These are phyloP conservation scores for Euptelea pleiosperma DNA, from an alignment of 164 flowering plant genomes.

Conservation along the genomic window DNA sequence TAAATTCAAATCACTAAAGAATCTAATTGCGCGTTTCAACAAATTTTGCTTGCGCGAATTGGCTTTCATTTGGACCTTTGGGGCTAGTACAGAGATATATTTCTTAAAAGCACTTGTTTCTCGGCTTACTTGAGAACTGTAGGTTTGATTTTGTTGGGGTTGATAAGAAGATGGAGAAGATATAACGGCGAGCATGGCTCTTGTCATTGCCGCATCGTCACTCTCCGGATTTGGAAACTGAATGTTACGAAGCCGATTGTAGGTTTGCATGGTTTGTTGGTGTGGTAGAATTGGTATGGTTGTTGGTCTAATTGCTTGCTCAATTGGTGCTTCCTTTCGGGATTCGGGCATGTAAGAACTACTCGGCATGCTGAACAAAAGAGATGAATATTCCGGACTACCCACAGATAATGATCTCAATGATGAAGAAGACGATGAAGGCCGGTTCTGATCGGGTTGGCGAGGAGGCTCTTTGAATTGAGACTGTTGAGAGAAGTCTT, in stretches of 20 bases:
- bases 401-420: slow-evolving; percentile 50
- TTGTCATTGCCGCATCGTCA: slow-evolving; percentile 50
- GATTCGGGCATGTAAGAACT: slow-evolving; percentile 19
- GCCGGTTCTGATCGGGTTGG: slow-evolving; percentile 25
- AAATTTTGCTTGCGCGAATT: slow-evolving; percentile 26
- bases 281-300: slow-evolving; percentile 7
- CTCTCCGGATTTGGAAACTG: slow-evolving; percentile 28
- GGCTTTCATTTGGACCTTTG: slow-evolving; percentile 5
- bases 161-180: slow-evolving; percentile 37
- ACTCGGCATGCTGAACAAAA: slow-evolving; percentile 30
- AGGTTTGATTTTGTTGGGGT: slow-evolving; percentile 2
- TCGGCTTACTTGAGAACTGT: background rate
- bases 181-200: slow-evolving; percentile 60
- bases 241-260: slow-evolving; percentile 6
- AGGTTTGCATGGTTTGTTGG: slow-evolving; percentile 23
- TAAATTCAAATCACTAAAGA: slow-evolving; percentile 31
- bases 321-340: slow-evolving; percentile 7
- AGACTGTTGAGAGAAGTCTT: slow-evolving; percentile 24
- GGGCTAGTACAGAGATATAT: slow-evolving; percentile 22
- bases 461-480: slow-evolving; percentile 18
- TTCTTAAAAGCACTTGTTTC: slow-evolving; percentile 46
- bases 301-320: slow-evolving; percentile 16
- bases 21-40: slow-evolving; percentile 41
- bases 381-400: slow-evolving; percentile 50
- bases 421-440: slow-evolving; percentile 67